Evolutionary conservation across 1,139 yeast genomes (phyloP).

Genomic region (Candida smagusa): DNA sequence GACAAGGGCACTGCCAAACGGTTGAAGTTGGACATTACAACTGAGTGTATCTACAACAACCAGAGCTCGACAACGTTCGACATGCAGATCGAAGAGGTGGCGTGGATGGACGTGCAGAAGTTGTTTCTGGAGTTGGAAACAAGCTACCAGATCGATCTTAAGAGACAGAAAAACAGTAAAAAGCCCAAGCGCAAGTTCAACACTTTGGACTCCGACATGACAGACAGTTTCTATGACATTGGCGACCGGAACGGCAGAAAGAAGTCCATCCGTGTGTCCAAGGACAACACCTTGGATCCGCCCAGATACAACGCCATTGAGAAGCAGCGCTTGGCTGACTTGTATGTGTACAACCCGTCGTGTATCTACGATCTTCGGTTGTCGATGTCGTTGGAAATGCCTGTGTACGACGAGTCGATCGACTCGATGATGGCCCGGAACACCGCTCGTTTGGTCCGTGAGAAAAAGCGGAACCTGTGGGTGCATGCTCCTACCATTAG

Average conservation of each 20-base stretch:
- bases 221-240: conserved; percentile 39
- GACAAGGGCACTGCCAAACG: conserved; percentile 65
- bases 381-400: conserved; percentile 74
- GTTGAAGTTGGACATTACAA: conserved; percentile 65
- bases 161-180: conserved; percentile 16
- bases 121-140: conserved; percentile 56
- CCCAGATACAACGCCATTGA: conserved; percentile 69
- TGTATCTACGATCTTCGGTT: conserved; percentile 74
- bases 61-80: conserved; percentile 60
- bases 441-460: conserved; percentile 52
- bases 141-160: conserved; percentile 39
- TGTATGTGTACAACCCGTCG: conserved; percentile 72
- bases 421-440: conserved; percentile 35
- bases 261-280: conserved; percentile 58
- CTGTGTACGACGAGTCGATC: conserved; percentile 55
- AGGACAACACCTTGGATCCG: conserved; percentile 56
- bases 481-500: conserved; percentile 69
- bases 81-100: conserved; percentile 67
- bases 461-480: conserved; percentile 62
- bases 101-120: conserved; percentile 58
- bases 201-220: conserved; percentile 38
- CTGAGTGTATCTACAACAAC: conserved; percentile 67
- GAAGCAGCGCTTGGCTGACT: conserved; percentile 68
- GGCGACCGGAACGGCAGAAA: conserved; percentile 51
- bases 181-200: conserved; percentile 40